These are phyloP conservation scores for Verbascum thapsus DNA, from an alignment of 257 asterid genomes.

Conservation along the genomic window DNA sequence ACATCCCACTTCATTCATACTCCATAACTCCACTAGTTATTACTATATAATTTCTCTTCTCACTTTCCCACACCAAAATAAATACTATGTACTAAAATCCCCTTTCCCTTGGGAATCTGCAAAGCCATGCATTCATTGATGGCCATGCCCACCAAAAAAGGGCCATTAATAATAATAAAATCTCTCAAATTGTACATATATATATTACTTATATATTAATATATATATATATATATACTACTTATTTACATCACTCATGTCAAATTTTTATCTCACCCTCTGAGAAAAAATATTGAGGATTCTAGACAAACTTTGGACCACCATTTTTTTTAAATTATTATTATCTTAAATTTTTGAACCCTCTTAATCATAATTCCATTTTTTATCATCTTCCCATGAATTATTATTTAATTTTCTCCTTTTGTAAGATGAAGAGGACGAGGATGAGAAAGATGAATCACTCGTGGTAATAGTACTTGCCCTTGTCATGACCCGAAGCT, in stretches of 20 bases:
- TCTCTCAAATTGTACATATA: slow-evolving; percentile 37
- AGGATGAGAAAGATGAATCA: slow-evolving; percentile 48
- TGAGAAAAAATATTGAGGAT: slow-evolving; percentile 56
- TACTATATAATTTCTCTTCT: slow-evolving; percentile 28
- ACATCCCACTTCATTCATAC: slow-evolving; percentile 40
- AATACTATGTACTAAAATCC: slow-evolving; percentile 63
- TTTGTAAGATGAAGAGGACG: slow-evolving; percentile 57
- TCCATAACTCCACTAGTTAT: slow-evolving; percentile 50
- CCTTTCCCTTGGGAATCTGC: slow-evolving; percentile 88
- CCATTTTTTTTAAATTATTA: slow-evolving; percentile 26
- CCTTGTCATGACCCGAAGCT: slow-evolving; percentile 78
- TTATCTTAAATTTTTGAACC: slow-evolving; percentile 17
- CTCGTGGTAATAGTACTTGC: slow-evolving; percentile 45
- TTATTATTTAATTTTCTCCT: slow-evolving; percentile 68
- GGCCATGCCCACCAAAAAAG: slow-evolving; percentile 46
- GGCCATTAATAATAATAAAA: slow-evolving; percentile 29
- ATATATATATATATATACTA: slow-evolving; percentile 38
- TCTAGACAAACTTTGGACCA: slow-evolving; percentile 53
- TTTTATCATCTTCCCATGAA: slow-evolving; percentile 61
- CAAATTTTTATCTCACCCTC: slow-evolving; percentile 54
- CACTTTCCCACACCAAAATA: slow-evolving; percentile 41
- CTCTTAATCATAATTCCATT: slow-evolving; percentile 44
- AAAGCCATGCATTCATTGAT: slow-evolving; percentile 45
- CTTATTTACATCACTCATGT: slow-evolving; percentile 64
- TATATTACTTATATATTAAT: not conserved